Percentiles rank a stretch among this genome's conserved stretches.
phyloP scores from a whole-genome alignment of 164 flowering plant genomes.

The Vitis rupestris region DNA sequence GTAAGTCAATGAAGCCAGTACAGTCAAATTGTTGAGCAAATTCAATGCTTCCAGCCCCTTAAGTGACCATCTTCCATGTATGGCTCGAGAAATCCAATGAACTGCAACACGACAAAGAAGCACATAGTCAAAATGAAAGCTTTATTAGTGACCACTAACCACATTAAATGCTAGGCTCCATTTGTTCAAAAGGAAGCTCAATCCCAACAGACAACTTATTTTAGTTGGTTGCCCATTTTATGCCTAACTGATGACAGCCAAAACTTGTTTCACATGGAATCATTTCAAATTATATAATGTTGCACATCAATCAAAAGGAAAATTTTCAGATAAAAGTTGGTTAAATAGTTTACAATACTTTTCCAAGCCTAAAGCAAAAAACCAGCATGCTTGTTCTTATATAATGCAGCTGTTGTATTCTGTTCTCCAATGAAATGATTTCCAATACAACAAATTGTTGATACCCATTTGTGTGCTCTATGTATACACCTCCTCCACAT shows the following conservation, averaged over 20 bases:
- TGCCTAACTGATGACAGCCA: no score
- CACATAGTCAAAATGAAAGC: background rate
- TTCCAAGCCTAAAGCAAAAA: background rate
- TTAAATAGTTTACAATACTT: background rate
- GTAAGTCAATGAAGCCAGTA: no score
- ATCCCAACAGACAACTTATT: background rate
- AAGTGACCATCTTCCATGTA: conserved; percentile 67
- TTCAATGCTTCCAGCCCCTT: conserved; percentile 64
- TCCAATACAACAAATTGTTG: no score
- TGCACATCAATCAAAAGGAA: background rate
- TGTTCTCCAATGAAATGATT: no score
- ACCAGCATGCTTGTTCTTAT: no score
- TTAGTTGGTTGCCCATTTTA: background rate
- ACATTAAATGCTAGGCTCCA: background rate
- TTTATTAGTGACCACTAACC: background rate
- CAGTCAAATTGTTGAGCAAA: no score
- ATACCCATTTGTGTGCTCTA: no score
- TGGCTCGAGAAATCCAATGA: conserved; percentile 89
- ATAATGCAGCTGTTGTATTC: no score
- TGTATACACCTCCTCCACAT: no score
- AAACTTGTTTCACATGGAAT: background rate
- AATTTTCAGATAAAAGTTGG: background rate
- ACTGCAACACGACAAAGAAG: conserved; percentile 37
- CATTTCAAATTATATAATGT: background rate
- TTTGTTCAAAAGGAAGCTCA: background rate